Base-by-base conservation (phyloP, 768 basidiomycete species). In the Trichaptum fuscoviolaceum region DNA sequence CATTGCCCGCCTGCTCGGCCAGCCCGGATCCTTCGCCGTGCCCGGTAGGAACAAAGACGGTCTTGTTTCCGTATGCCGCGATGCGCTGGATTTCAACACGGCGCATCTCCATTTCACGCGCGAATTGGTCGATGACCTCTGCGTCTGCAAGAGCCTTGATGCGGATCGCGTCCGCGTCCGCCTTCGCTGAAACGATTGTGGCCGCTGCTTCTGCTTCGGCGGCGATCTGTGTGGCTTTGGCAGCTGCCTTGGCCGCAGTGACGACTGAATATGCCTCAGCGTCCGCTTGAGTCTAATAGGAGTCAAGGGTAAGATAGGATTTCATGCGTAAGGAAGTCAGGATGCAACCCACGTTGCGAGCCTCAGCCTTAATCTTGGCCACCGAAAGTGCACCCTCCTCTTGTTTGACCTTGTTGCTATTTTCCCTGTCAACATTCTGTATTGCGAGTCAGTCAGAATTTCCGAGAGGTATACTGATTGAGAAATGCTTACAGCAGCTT, bases 351-450 rank as follows among this genome's bases (percentile, higher is more conserved):
- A 84, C 83, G 66, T 82, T 83, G 57, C 81, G 84, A 6, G 85
- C 68, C 74, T 90, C 82, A 0, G 89, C 91, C 71, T 87, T 90
- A 78, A 93, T 91, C 57, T 84, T 85, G n/a, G 91, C 87, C 12
- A 93, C 92, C 10, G 87, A 79, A 60, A 93, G 82, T 15, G 88
- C 82, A 70, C 92, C 92, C 76, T 94, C 87, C 74, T 93, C 90
- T 71, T 91, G 88, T 76, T 93, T 93, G 72, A 93, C 88, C 74
- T 89, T 89, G 77, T 93, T 94, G 77, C 88, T 89, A 73, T 94
- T 94, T 76, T 93, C 92, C 65, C 92, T 79, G 75, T 93, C 91
- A 63, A 93, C 91, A 68, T 93, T 93, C 89, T 90, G 69, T 15
- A 64, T 0, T 20, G 23, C 15, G 63, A 66, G 26, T 18, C 63